Evolutionary conservation across 2,329 filamentous ascomycete genomes (phyloP), one percentile per base, ranked within the genome.

Genomic region (Penicillium sp.): DNA sequence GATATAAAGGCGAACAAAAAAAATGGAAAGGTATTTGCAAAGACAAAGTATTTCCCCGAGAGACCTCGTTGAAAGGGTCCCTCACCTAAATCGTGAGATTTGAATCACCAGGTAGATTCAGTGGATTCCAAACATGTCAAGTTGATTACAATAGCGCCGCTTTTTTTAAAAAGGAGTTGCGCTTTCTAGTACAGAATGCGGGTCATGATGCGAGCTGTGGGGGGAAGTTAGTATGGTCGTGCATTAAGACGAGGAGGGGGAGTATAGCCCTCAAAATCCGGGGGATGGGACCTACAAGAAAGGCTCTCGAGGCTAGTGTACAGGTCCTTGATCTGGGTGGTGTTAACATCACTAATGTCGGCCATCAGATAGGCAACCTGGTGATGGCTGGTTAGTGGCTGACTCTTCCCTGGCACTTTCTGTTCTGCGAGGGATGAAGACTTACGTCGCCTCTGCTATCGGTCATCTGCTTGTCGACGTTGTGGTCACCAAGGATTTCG

Each of bases 401-500:
- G 10, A 15, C 5, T 17, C n/a, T 22, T 5, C 4, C 3, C 3
- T 7, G 15, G 4, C 22, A 11, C 14, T 35, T 39, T 34, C 10
- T 3, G 39, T 34, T 5, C 25, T n/a, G 17, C n/a, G 28, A 41
- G 4, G 25, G 15, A 15, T 34, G 28, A 35, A 34, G 25, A 72
- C 84, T 65, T 79, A 91, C 89, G 75, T 98, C 94, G 68, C 92
- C 94, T 81, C 89, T 90, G 79, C 90, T 96, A 76, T 98, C 95
- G 53, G 91, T 95, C 82, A 96, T 98, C 80, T 99, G 95, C 84
- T 98, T 98, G 81, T 97, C 94, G 69, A 99, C 93, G 76, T 99
- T 99, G 82, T 99, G 93, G 71, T 96, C 88, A 45, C 90, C 91
- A 50, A 99, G 84, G 63, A 98, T 92, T 72, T 95, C 91, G 82